Conservation (phyloP, 2,329 filamentous ascomycete species). For the Cladosporium halotolerans region DNA sequence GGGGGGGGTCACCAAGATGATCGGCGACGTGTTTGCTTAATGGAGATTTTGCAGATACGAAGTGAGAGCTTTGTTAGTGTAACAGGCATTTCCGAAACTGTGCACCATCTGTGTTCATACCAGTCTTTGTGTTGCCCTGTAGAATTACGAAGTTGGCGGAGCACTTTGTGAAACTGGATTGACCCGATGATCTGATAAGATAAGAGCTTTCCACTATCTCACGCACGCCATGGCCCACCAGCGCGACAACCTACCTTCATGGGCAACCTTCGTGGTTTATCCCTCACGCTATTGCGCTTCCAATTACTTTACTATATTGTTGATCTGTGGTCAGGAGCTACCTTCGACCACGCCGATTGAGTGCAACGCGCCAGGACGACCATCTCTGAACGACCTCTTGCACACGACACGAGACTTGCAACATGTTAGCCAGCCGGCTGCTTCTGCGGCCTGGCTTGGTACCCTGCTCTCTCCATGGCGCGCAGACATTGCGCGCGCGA, state of each 20-base stretch:
- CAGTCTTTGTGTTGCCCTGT: no score
- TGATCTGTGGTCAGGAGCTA: neutral
- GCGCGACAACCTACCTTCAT: slow-evolving; percentile 2
- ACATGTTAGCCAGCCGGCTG: slow-evolving; percentile 12
- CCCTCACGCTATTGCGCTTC: neutral
- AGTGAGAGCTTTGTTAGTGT: no score
- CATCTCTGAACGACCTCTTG: neutral
- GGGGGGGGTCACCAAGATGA: no score
- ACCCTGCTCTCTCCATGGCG: slow-evolving; percentile 3
- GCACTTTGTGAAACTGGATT: no score
- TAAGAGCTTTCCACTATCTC: neutral
- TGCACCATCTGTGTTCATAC: no score
- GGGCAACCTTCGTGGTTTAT: neutral
- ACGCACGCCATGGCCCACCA: neutral
- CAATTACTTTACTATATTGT: neutral
- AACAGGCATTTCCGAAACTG: no score
- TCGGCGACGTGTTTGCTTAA: no score
- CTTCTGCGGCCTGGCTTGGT: slow-evolving; percentile 13
- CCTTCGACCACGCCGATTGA: neutral
- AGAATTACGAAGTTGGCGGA: no score
- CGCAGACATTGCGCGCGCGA: neutral
- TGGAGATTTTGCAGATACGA: no score
- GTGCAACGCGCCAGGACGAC: neutral
- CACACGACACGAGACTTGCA: neutral
- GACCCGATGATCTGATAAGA: slow-evolving; percentile 3